Conservation (phyloP, 176 grass and related monocot species). For the Areca catechu region DNA sequence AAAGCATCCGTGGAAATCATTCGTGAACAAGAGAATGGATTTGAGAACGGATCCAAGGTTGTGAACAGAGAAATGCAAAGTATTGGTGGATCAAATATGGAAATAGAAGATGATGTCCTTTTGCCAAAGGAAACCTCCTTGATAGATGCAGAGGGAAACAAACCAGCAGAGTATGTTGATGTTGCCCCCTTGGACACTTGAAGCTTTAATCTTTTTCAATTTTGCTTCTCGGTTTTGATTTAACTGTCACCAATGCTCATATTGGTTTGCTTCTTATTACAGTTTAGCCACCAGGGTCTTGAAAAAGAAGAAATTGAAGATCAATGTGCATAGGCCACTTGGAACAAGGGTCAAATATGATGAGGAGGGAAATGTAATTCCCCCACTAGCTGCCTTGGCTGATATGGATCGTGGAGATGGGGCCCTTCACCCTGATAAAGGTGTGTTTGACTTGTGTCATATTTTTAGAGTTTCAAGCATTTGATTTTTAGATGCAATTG, state of each 20-base stretch:
- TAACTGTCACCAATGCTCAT: background rate
- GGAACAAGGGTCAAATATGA: constrained; percentile 85
- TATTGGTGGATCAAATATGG: constrained; percentile 2
- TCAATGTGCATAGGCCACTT: constrained; percentile 67
- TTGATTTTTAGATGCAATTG: no score
- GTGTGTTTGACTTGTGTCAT: constrained; percentile 19
- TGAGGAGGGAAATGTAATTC: constrained; percentile 61
- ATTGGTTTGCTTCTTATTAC: constrained; percentile 10
- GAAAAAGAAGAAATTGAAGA: constrained; percentile 94
- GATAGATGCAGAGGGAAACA: constrained; percentile 25
- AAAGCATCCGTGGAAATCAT: constrained; percentile 16
- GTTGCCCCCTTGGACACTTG: background rate
- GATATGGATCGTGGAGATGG: constrained; percentile 33
- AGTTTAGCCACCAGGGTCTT: constrained; percentile 38
- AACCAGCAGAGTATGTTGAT: constrained; percentile 28
- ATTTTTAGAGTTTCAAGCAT: background rate
- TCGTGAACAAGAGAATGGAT: constrained; percentile 10
- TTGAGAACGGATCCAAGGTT: constrained; percentile 19
- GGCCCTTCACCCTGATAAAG: constrained; percentile 44
- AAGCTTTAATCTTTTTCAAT: background rate
- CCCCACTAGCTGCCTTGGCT: constrained; percentile 68
- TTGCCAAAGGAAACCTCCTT: constrained; percentile 32
- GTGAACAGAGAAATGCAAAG: constrained; percentile 22
- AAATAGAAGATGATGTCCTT: constrained; percentile 50
- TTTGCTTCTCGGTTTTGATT: background rate